These are phyloP conservation scores for Pleurotus pulmonarius DNA, from an alignment of 768 basidiomycete species.

Conservation along the genomic window DNA sequence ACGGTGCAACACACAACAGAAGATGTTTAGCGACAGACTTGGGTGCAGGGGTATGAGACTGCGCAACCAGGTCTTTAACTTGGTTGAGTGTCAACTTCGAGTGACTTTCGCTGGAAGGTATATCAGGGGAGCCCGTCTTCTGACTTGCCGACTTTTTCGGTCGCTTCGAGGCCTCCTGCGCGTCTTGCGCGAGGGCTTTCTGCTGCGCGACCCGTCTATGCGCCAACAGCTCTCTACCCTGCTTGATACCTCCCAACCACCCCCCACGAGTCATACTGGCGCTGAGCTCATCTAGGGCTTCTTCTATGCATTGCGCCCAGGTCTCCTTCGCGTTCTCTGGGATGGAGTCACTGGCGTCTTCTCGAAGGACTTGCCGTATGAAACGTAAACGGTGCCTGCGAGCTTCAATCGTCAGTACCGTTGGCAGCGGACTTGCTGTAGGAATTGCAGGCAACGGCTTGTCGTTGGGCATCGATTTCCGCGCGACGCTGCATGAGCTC, in stretches of 20 bases:
- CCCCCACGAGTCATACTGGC: constrained; percentile 32
- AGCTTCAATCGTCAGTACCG: constrained; percentile 34
- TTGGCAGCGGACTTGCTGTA: constrained; percentile 8
- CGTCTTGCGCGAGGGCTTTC: constrained; percentile 17
- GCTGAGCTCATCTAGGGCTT: constrained; percentile 44
- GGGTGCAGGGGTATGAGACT: constrained; percentile 17
- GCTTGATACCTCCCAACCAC: constrained; percentile 45
- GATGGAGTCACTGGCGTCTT: constrained; percentile 23
- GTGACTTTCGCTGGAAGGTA: not conserved
- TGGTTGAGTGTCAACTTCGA: constrained; percentile 3
- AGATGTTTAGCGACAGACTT: constrained; percentile 36
- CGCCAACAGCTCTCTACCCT: constrained; percentile 23
- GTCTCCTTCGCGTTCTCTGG: constrained; percentile 25
- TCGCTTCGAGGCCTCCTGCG: constrained; percentile 7
- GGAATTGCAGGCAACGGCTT: constrained; percentile 12
- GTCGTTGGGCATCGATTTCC: constrained; percentile 2
- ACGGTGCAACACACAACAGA: constrained; percentile 46
- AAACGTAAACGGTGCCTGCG: constrained; percentile 36
- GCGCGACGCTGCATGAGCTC: too few relatives aligned
- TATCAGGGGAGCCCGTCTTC: not conserved
- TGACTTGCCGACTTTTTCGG: not conserved
- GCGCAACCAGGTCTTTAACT: constrained; percentile 5
- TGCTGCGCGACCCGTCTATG: constrained; percentile 15
- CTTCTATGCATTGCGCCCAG: constrained; percentile 45
- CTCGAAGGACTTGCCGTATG: constrained; percentile 35